Evolutionary conservation across 2,329 filamentous ascomycete species (phyloP), one percentile per base, ranked within the genome.

Genomic region (Chalaropsis thielavioides): DNA sequence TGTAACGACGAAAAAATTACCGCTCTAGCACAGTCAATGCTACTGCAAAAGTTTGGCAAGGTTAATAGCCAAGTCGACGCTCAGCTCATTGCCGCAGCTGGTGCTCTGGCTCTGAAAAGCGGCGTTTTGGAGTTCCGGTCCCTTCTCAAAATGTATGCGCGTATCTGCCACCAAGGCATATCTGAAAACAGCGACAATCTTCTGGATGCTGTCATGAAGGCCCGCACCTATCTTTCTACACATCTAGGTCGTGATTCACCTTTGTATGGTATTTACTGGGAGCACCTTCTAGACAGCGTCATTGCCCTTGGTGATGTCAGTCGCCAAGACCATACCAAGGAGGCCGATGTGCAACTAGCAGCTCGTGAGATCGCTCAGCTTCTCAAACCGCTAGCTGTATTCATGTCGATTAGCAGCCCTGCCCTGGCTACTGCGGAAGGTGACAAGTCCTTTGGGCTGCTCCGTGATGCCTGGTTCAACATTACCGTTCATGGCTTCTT

Each of bases 401-500:
- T 99, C 63, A 88, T 95, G 74, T 87, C 90, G 8, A 79, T 77
- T 40, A 83, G 86, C 68, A 80, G 86, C 66, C 66, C 63, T 1
- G 80, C 86, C 65, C 74, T 86, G 68, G 78, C 76, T 24, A 75
- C 78, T 22, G 75, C 77, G 54, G 77, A 75, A 41, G 69, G 77
- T 10, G 87, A 92, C 62, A 85, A 92, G 66, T 83, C 84, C 7
- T 82, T 88, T 68, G 82, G 84, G 31, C 77, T 95, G 65, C 82
- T 94, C 69, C 86, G 92, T 63, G 92, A 99, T 78, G 90, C 90
- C 4, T 99, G 94, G 94, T 97, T 96, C 77, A 99, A 99, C 71
- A 90, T 97, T 68, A 89, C 92, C 24, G 88, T 96, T 0, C 94
- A 99, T 73, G 94, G 92, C 3, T 95, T 97, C 72, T 87, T 86